Evolutionary conservation across 2,329 filamentous ascomycete species (phyloP), one percentile per base, ranked within the genome.

Genomic region (Sclerotinia glacialis): DNA sequence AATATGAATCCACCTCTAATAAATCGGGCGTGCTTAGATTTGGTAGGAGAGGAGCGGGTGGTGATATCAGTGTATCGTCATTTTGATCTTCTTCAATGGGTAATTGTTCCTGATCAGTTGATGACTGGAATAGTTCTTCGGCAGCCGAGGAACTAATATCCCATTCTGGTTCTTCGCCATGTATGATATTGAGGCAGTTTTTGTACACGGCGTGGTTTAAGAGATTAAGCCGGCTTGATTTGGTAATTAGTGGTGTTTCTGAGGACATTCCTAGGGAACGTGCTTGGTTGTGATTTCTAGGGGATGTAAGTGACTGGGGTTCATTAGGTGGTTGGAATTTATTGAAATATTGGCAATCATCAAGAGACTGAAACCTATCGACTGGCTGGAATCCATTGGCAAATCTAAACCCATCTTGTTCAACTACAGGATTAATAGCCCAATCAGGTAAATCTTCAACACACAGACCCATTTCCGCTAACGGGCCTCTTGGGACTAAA

Each of bases 11-110:
- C 26, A 9, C 26, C 11, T 7, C 8, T 1, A 2, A 42, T 3
- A 21, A 3, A 44, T 28, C 23, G 5, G 8, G n/a, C 8, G 14
- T 18, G 11, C n/a, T 26, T 8, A 18, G 4, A 40, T 28, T 9
- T 0, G 11, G 26, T 5, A 34, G 1, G 1, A n/a, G 0, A 3
- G 40, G 40, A 34, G 26, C 2, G 0, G 3, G 5, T 5, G 40
- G 40, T 16, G 5, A 3, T 12, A 7, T 2, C 1, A 54, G 14
- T 31, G 52, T 5, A n/a, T 58, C 6, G 1, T 18, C 3, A 3
- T 12, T 14, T 21, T n/a, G 2, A 9, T 26, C 34, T 18, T 26
- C n/a, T 18, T n/a, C 34, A 4, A 21, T 21, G 2, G 1, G 11
- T 1, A n/a, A 9, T 9, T 7, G 9, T 46, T 53, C 18, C 3